These are phyloP conservation scores for Helicocarpus griseus DNA, from an alignment of 2,329 filamentous ascomycete species.

Conservation along the genomic window DNA sequence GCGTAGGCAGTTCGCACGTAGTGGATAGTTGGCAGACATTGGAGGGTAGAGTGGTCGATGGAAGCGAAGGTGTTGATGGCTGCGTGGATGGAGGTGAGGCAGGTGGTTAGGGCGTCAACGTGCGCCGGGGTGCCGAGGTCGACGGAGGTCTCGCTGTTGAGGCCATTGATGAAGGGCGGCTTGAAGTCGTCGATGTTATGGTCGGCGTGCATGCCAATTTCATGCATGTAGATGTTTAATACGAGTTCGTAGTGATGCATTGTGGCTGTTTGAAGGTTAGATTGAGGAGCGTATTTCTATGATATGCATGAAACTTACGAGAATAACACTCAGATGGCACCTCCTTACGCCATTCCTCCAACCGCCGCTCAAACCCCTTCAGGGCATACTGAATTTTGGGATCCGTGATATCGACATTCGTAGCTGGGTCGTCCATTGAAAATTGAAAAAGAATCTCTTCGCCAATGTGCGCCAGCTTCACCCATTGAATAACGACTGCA, in stretches of 20 bases:
- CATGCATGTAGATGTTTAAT: slow-evolving; percentile 64
- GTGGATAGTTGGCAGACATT: slow-evolving; percentile 59
- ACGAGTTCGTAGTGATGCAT: slow-evolving; percentile 56
- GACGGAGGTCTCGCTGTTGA: slow-evolving; percentile 26
- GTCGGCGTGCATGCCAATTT: slow-evolving; percentile 60
- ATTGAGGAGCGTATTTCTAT: slow-evolving; percentile 1
- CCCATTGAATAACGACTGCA: slow-evolving; percentile 46
- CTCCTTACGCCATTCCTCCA: slow-evolving; percentile 50
- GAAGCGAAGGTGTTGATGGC: slow-evolving; percentile 56
- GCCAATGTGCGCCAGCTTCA: slow-evolving; percentile 51
- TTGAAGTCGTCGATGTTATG: slow-evolving; percentile 46
- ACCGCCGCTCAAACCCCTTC: slow-evolving; percentile 53
- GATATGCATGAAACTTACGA: no score
- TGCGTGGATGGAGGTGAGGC: slow-evolving; percentile 55
- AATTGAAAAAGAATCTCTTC: slow-evolving; percentile 62
- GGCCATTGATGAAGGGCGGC: slow-evolving; percentile 35
- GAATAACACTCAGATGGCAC: slow-evolving; percentile 45
- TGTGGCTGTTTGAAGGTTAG: slow-evolving; percentile 37
- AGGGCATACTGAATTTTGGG: slow-evolving; percentile 55
- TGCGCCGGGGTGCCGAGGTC: slow-evolving; percentile 47
- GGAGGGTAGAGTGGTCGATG: slow-evolving; percentile 50
- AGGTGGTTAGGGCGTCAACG: slow-evolving; percentile 57
- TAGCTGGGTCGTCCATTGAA: slow-evolving; percentile 53
- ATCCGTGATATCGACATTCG: slow-evolving; percentile 47
- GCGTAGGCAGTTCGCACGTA: slow-evolving; percentile 64